phyloP scores from a whole-genome alignment of 202 grass and related monocot genomes.

The Eragrostis tef region DNA sequence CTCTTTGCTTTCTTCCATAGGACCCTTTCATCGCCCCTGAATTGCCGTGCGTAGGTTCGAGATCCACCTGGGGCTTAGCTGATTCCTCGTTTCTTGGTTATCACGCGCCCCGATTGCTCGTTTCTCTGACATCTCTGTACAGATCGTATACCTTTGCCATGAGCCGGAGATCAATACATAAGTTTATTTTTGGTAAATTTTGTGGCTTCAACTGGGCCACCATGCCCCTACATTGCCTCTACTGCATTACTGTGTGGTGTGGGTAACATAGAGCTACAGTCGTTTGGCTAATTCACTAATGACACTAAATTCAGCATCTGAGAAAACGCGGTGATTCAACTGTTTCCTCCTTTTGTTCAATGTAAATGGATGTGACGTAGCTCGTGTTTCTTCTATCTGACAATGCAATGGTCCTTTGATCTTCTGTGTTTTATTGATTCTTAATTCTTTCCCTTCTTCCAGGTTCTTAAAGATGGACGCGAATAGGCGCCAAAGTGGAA shows the following conservation, averaged over 20 bases:
- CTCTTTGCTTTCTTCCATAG: not conserved
- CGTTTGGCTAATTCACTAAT: not conserved
- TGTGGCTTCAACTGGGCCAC: not conserved
- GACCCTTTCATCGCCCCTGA: not conserved
- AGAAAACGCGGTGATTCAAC: not conserved
- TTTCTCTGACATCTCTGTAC: not conserved
- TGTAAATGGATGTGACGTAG: not conserved
- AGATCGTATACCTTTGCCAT: not conserved
- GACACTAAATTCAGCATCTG: not conserved
- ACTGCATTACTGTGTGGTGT: not conserved
- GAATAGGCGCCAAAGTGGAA: conserved; percentile 67
- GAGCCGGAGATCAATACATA: not conserved
- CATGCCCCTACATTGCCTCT: not conserved
- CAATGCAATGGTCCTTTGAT: not conserved
- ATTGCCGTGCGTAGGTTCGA: not conserved
- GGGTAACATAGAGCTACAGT: too few relatives aligned
- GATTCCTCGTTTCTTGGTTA: not conserved
- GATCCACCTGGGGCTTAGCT: not conserved
- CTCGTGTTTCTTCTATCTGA: not conserved
- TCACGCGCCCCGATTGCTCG: not conserved
- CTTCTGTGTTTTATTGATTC: not conserved
- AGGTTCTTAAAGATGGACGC: conserved; percentile 59
- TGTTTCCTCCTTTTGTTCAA: not conserved
- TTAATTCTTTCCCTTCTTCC: not conserved
- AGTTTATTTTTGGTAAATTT: not conserved